These are phyloP conservation scores for Leishmania tarentolae DNA, from an alignment of 208 protist genomes.

Conservation along the genomic window DNA sequence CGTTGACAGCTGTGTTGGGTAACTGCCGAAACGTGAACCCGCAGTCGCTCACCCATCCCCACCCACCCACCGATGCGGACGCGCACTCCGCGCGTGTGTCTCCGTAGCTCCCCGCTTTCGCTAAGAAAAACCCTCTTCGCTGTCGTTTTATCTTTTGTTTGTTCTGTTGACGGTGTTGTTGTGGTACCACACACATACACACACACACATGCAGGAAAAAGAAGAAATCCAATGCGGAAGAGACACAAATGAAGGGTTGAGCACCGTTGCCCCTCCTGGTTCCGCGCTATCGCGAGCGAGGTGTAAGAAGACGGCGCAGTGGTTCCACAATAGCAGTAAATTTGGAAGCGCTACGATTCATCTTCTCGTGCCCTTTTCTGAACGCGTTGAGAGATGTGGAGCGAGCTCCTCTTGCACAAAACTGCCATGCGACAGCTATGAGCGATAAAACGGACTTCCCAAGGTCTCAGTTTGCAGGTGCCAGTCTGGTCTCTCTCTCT, in stretches of 20 bases:
- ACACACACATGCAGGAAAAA: background rate
- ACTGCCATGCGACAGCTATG: background rate
- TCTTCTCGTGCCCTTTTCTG: background rate
- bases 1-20: background rate
- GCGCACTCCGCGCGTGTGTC: background rate
- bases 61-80: background rate
- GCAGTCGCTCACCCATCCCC: background rate
- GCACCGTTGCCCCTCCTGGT: background rate
- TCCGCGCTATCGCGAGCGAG: too few species aligned
- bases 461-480: background rate
- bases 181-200: background rate
- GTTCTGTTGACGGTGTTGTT: slow-evolving; percentile 13
- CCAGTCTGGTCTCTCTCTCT: background rate
- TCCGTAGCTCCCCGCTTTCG: background rate
- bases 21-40: background rate
- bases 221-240: background rate
- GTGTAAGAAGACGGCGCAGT: background rate
- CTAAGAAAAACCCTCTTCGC: slow-evolving; percentile 1
- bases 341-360: background rate
- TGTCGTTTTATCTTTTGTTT: slow-evolving; percentile 14
- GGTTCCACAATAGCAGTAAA: background rate
- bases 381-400: background rate
- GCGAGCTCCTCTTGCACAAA: background rate
- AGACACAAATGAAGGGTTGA: background rate
- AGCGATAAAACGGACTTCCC: background rate